Conservation (phyloP, 2,329 filamentous ascomycete species). For the Acrodontium crateriforme region DNA sequence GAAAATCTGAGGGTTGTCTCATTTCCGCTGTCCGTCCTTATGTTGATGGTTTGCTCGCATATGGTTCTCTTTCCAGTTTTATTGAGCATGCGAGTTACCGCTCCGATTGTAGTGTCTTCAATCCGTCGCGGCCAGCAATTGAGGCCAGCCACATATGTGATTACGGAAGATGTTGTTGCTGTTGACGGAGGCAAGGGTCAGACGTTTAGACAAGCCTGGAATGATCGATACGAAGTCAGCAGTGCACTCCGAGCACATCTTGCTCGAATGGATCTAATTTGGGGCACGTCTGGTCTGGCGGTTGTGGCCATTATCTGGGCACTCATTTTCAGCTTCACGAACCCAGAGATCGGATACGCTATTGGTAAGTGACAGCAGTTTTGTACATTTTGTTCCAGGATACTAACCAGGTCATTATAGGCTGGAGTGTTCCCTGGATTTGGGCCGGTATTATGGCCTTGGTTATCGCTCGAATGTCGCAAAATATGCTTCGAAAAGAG, state of each 20-base stretch:
- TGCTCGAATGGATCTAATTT: conserved; percentile 2
- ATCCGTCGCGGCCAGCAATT: not conserved
- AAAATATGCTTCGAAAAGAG: too few species aligned
- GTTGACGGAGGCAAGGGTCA: conserved; percentile 4
- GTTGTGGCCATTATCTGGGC: conserved; percentile 3
- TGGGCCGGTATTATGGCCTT: too few species aligned
- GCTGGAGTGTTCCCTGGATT: too few species aligned
- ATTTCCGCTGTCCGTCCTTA: not conserved
- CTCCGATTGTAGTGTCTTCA: conserved; percentile 3
- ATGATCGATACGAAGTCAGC: conserved; percentile 3
- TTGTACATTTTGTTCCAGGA: too few species aligned
- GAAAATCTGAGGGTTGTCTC: conserved; percentile 1
- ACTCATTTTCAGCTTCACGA: conserved; percentile 3
- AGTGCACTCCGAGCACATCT: conserved; percentile 1
- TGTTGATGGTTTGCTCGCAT: not conserved
- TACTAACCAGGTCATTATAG: too few species aligned
- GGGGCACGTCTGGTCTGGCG: conserved; percentile 4
- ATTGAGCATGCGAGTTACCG: not conserved
- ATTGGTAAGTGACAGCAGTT: conserved; percentile 5
- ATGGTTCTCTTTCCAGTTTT: conserved; percentile 1
- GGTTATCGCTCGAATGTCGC: too few species aligned
- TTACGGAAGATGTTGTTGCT: conserved; percentile 6
- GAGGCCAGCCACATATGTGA: conserved; percentile 3
- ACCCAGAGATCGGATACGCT: conserved; percentile 4
- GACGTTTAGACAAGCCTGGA: conserved; percentile 3